Evolutionary conservation across 2,329 filamentous ascomycete species (phyloP).

Genomic region (Ascochyta rabiei): DNA sequence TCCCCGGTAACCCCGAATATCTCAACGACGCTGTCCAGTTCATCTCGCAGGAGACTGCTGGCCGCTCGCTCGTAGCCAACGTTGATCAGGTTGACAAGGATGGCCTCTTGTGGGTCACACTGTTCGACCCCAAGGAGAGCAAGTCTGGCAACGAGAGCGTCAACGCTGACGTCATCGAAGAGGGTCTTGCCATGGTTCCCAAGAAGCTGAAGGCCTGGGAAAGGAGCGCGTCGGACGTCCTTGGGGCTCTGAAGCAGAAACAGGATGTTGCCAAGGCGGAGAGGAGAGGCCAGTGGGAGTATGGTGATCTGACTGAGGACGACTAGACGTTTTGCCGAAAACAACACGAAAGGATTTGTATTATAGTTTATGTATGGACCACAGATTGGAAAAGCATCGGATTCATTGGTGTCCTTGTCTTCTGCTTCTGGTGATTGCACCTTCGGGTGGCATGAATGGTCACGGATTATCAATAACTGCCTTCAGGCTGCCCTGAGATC

Average conservation of each 20-base stretch:
- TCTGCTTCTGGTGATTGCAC: not conserved
- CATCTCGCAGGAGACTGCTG: slow-evolving; percentile 75
- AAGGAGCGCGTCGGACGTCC: slow-evolving; percentile 72
- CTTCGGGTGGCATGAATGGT: not conserved
- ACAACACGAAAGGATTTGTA: slow-evolving; percentile 5
- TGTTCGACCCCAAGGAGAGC: slow-evolving; percentile 76
- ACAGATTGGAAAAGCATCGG: slow-evolving; percentile 5
- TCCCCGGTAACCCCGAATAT: slow-evolving; percentile 78
- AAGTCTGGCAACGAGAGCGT: slow-evolving; percentile 74
- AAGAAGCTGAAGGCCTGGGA: slow-evolving; percentile 93
- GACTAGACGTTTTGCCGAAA: slow-evolving; percentile 23
- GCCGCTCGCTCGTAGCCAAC: slow-evolving; percentile 82
- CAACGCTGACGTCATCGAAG: slow-evolving; percentile 84
- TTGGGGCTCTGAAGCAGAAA: slow-evolving; percentile 73
- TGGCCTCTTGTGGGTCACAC: slow-evolving; percentile 80
- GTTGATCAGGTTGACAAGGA: slow-evolving; percentile 87
- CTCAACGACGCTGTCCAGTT: slow-evolving; percentile 78
- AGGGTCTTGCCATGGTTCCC: slow-evolving; percentile 89
- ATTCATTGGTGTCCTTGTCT: not conserved
- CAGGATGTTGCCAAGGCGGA: slow-evolving; percentile 80
- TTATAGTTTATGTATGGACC: slow-evolving; percentile 14
- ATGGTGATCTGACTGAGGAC: slow-evolving; percentile 86
- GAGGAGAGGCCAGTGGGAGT: slow-evolving; percentile 94
- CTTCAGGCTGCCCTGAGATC: not conserved
- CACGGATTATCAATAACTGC: not conserved